Base-by-base conservation (phyloP, 352 stramenopile genomes). In the Elongisporangium undulatum region DNA sequence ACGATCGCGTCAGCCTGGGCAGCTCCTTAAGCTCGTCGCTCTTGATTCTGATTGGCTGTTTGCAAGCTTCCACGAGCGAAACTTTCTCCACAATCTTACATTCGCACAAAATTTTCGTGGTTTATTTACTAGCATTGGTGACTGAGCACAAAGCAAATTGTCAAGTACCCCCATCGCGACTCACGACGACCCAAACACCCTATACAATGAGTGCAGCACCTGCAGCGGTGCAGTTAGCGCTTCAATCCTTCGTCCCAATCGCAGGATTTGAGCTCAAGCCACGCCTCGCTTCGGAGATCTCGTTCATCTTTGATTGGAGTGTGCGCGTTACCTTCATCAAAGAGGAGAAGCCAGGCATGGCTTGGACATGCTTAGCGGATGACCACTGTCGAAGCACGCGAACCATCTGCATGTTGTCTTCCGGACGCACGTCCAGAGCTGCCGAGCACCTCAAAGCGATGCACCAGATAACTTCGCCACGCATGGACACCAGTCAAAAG, bases 401-500 rank as follows among this genome's bases (percentile, higher is more conserved):
- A 9, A 56, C n/a, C 13, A 56, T 56, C 16, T 45, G 6, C 51
- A 21, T 24, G 20, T 29, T 56, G 5, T 56, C 51, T 34, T n/a
- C 21, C 15, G 22, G 51, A 4, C 51, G 51, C 3, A 56, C 51
- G 7, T 56, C 51, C 9, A 21, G 51, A 2, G 51, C 51, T 6
- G 10, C 26, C 15, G 16, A 24, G 23, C 22, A 56, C 15, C 51
- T 56, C 1, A 23, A 29, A 12, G 16, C 22, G 26, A 22, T 48
- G 23, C 22, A 9, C 26, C 26, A 34, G 26, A 34, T 9, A 34
- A 34, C 26, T 41, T 55, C 50, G 20, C 26, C 51, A 48, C 66
- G 53, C 10, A 48, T 48, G 7, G 50, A 61, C 2, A 15, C 38
- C 6, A 54, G 65, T 0, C n/a, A 61, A 10, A 56, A 70, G 22